A percentile compares a stretch with the other conserved stretches of the same genome.
These are phyloP conservation scores for Sarocladiaceae sp. DNA, from an alignment of 2,329 filamentous ascomycete species.

Conservation along the genomic window DNA sequence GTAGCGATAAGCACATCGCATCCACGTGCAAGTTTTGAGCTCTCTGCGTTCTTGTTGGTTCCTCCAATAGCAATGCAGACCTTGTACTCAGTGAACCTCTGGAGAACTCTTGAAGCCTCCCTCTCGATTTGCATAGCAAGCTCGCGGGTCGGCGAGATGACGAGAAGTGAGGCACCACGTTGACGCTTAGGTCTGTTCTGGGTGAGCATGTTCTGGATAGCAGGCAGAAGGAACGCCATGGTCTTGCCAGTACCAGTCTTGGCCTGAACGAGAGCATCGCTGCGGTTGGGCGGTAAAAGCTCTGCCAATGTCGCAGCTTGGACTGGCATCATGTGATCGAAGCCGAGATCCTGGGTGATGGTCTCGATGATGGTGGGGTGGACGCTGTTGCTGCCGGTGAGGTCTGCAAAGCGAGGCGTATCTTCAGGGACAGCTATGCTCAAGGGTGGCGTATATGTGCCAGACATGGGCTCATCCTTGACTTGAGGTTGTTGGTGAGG, in stretches of 20 bases:
- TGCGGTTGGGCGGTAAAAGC: constrained; percentile 39
- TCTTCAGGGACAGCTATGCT: constrained; percentile 31
- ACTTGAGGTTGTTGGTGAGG: constrained; percentile 5
- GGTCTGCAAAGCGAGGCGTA: constrained; percentile 42
- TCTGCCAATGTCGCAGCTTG: constrained; percentile 47
- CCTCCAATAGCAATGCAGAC: constrained; percentile 93
- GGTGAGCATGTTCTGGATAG: constrained; percentile 82
- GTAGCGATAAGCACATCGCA: constrained; percentile 97
- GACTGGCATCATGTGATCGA: constrained; percentile 51
- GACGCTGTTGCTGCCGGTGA: constrained; percentile 35
- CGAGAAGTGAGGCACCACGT: constrained; percentile 83
- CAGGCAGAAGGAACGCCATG: constrained; percentile 84
- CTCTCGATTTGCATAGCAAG: constrained; percentile 92
- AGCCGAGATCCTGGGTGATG: constrained; percentile 44
- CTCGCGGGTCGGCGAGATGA: constrained; percentile 92
- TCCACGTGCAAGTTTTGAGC: constrained; percentile 82
- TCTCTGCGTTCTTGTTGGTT: constrained; percentile 82
- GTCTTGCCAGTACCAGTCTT: constrained; percentile 97
- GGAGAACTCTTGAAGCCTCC: constrained; percentile 88
- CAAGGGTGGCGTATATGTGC: constrained; percentile 12
- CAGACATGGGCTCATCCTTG: constrained; percentile 8
- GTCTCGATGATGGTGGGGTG: constrained; percentile 43
- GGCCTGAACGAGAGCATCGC: constrained; percentile 86
- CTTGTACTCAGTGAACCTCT: constrained; percentile 85
- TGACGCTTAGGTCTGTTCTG: constrained; percentile 87